Evolutionary conservation across 495 filamentous ascomycete genomes (phyloP).

Genomic region (Penicillium paxilli): DNA sequence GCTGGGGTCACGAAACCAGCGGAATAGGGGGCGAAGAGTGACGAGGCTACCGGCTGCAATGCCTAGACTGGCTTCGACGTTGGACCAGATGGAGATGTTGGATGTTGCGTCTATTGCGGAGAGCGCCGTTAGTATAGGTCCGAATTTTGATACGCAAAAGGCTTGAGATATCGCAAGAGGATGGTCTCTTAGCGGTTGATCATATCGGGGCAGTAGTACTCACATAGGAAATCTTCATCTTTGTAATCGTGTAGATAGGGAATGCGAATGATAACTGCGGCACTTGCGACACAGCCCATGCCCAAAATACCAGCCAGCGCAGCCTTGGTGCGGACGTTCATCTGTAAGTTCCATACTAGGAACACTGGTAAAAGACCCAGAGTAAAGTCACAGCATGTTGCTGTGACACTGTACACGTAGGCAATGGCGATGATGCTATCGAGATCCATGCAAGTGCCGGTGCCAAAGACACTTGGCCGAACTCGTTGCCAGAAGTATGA

Average conservation of each 20-base stretch:
- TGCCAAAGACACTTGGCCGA: constrained; percentile 1
- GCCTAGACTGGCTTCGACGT: constrained; percentile 46
- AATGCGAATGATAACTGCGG: constrained; percentile 41
- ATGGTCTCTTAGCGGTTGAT: neutral
- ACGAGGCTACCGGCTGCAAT: constrained; percentile 49
- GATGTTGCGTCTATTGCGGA: constrained; percentile 35
- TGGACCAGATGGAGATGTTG: constrained; percentile 48
- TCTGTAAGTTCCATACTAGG: constrained; percentile 40
- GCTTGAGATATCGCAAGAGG: neutral
- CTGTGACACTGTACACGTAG: constrained; percentile 44
- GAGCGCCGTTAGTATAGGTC: constrained; percentile 10
- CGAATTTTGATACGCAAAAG: neutral
- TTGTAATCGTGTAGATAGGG: constrained; percentile 24
- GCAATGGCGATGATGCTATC: constrained; percentile 34
- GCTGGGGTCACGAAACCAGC: constrained; percentile 41
- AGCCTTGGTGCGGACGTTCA: constrained; percentile 36
- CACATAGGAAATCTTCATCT: constrained; percentile 15
- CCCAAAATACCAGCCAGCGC: constrained; percentile 39
- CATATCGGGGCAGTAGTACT: no score
- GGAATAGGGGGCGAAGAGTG: constrained; percentile 49
- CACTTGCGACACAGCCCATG: constrained; percentile 42
- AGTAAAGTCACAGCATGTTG: constrained; percentile 39
- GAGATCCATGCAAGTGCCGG: constrained; percentile 34
- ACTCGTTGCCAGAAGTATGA: constrained; percentile 39
- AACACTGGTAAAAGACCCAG: constrained; percentile 38